phyloP scores from a whole-genome alignment of 768 basidiomycete species.

The Phaeotremella fagi region DNA sequence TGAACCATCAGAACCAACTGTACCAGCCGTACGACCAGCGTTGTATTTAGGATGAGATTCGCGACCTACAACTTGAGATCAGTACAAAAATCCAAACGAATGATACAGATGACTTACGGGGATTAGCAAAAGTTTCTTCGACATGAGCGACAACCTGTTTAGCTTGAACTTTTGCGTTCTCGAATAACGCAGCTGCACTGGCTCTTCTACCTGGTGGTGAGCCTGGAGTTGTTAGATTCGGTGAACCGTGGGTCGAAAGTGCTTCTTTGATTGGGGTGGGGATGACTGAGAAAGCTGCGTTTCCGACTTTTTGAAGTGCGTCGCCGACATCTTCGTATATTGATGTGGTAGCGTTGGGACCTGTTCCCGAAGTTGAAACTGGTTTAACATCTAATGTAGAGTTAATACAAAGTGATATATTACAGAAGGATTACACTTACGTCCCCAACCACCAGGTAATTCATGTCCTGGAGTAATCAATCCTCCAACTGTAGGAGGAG shows the following conservation, averaged over 20 bases:
- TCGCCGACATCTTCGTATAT: conserved; percentile 38
- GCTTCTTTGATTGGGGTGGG: conserved; percentile 33
- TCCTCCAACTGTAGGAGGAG: conserved; percentile 3
- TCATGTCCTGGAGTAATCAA: conserved; percentile 30
- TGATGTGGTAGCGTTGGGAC: conserved; percentile 22
- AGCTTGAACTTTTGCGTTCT: conserved; percentile 24
- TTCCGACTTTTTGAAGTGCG: conserved; percentile 31
- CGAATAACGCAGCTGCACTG: conserved; percentile 8
- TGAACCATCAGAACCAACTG: not conserved
- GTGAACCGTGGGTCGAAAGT: conserved; percentile 9
- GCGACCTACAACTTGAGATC: not conserved
- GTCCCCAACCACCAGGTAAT: conserved; percentile 39
- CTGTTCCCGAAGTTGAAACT: conserved; percentile 23
- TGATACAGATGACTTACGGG: not conserved
- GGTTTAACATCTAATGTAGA: conserved; percentile 13
- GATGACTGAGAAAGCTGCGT: conserved; percentile 31
- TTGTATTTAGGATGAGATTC: not conserved
- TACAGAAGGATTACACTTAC: conserved; percentile 13
- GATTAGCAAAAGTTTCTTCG: conserved; percentile 18
- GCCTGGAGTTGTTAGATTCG: not conserved
- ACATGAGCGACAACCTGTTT: conserved; percentile 19
- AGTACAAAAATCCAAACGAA: not conserved
- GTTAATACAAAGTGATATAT: not conserved
- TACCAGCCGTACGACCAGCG: not conserved
- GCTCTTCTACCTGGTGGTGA: not conserved